phyloP scores from a whole-genome alignment of 2,329 filamentous ascomycete species.

The Dactylellina haptotyla region DNA sequence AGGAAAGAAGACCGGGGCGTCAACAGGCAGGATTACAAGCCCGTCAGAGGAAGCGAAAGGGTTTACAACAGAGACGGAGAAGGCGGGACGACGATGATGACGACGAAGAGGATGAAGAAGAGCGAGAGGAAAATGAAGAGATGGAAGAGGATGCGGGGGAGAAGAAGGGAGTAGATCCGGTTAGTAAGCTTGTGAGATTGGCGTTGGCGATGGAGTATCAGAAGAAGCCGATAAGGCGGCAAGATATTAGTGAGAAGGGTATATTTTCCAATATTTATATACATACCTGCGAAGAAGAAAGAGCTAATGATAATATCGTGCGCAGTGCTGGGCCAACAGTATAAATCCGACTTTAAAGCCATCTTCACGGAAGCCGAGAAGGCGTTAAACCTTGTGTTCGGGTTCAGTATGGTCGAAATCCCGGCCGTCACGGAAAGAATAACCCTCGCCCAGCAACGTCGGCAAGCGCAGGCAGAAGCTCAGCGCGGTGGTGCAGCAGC shows the following conservation, averaged over 20 bases:
- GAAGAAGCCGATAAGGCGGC: conserved; percentile 69
- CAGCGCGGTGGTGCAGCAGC: conserved; percentile 25
- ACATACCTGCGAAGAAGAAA: not conserved
- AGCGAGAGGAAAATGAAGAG: conserved; percentile 58
- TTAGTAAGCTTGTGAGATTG: conserved; percentile 76
- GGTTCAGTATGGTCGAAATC: conserved; percentile 91
- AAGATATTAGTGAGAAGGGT: conserved; percentile 74
- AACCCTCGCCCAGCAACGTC: conserved; percentile 68
- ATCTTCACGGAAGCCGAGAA: conserved; percentile 82
- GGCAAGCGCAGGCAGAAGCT: conserved; percentile 57
- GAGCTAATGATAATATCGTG: not conserved
- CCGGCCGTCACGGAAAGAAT: conserved; percentile 74
- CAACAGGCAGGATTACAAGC: conserved; percentile 15
- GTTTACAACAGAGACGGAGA: not conserved
- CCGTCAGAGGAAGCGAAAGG: not conserved
- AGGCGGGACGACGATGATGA: conserved; percentile 36
- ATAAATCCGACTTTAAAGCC: conserved; percentile 73
- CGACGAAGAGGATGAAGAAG: conserved; percentile 54
- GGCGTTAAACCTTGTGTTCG: conserved; percentile 77
- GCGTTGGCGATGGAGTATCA: conserved; percentile 74
- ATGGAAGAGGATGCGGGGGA: conserved; percentile 53
- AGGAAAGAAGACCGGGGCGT: not conserved
- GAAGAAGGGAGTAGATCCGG: conserved; percentile 61
- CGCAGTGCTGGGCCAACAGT: conserved; percentile 75
- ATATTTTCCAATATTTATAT: not conserved